A percentile compares a stretch with the other conserved stretches of the same genome.
phyloP scores from a whole-genome alignment of 495 filamentous ascomycete genomes.

The Sporormia fimetaria region DNA sequence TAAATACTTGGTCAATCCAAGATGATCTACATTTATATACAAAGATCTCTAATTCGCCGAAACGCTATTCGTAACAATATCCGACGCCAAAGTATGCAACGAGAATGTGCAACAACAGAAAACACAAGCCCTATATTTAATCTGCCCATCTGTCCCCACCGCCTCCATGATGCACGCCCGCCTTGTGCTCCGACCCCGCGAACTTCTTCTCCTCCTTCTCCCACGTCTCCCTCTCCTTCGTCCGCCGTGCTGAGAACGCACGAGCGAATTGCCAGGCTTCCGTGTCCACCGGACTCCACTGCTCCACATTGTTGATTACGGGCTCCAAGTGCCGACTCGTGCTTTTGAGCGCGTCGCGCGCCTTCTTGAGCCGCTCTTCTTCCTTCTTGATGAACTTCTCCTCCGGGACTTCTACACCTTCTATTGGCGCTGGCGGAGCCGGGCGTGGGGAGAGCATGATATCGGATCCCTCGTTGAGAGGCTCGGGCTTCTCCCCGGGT shows the following conservation, averaged over 20 bases:
- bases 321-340: slow-evolving; percentile 24
- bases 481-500: slow-evolving; percentile 38
- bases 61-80: no score
- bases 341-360: slow-evolving; percentile 40
- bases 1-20: no score
- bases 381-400: slow-evolving; percentile 40
- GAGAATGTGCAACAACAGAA: no score
- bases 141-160: slow-evolving; percentile 22
- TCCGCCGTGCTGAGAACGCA: slow-evolving; percentile 52
- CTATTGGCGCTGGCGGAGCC: slow-evolving; percentile 3
- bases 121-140: no score
- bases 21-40: no score
- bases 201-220: slow-evolving; percentile 58
- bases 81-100: no score
- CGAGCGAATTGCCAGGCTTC: slow-evolving; percentile 87
- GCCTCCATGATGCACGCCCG: slow-evolving; percentile 20
- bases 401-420: slow-evolving; percentile 26
- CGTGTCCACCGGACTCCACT: slow-evolving; percentile 87
- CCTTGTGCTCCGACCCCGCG: slow-evolving; percentile 42
- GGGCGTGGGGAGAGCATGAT: slow-evolving; percentile 12
- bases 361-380: slow-evolving; percentile 18
- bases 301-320: slow-evolving; percentile 58
- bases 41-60: no score
- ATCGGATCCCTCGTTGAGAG: neutral
- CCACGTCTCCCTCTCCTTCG: slow-evolving; percentile 54